Evolutionary conservation across 306 rosid genomes (phyloP), one percentile per base, ranked within the genome.

Genomic region (Citrullus mucosospermus): DNA sequence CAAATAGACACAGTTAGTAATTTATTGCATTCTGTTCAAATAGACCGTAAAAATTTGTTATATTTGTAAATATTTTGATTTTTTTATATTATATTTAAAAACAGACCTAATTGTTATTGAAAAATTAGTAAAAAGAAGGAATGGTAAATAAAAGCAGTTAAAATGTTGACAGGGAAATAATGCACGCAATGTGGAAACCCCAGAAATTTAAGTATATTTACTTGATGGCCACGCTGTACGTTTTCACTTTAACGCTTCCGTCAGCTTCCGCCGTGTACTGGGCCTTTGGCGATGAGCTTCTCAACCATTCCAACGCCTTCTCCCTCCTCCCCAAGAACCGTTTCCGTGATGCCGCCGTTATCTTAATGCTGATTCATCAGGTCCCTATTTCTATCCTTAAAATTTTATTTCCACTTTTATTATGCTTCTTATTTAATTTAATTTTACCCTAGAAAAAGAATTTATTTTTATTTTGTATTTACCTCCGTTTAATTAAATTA

Each of bases 111-210:
- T 25, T 20, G 14, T 51, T 57, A 57, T 25, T n/a, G 28, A 62
- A 61, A 30, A 10, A 0, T 28, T 61, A 61, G 12, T 0, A 61
- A 61, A 58, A 25, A 6, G 9, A 54, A 17, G 2, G 59, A 30
- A 63, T 2, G 16, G 30, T 32, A 43, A 43, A 43, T 10, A 44
- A 44, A 9, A 10, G 13, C 1, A 65, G 46, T 66, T 13, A 16
- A 16, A 15, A 41, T 54, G 39, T 20, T 82, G 82, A 44, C 97
- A 94, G 98, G 67, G 98, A 94, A 81, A 94, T 94, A 55, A 94
- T 94, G 98, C 98, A 94, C 41, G 98, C 98, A 54, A 94, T 94
- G 98, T 94, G 98, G 98, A 94, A 94, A 86, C 98, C 98, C 14
- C 93, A 92, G 84, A 94, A 92, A 46, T 94, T 94, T 88, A 94